These are phyloP conservation scores for Tolypocladium endophyticum DNA, from an alignment of 2,329 filamentous ascomycete genomes.

Conservation along the genomic window DNA sequence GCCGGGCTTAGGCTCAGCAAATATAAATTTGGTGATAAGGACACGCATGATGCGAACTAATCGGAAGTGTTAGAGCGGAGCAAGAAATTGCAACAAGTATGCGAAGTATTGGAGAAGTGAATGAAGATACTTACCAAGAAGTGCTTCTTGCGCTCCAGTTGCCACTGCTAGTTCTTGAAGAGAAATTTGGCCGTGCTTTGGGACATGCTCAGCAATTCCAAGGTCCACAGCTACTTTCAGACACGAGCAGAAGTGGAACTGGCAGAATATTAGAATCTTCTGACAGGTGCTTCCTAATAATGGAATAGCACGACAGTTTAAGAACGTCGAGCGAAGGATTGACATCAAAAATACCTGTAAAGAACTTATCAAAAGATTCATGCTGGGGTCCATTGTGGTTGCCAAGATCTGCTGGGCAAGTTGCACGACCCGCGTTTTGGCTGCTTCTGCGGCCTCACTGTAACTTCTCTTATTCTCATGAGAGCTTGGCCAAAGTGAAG, in stretches of 20 bases:
- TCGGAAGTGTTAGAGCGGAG: background rate
- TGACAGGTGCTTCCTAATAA: background rate
- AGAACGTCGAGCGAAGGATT: too few relatives aligned
- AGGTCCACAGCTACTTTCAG: background rate
- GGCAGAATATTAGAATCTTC: background rate
- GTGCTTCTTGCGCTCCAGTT: background rate
- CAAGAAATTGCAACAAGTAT: too few relatives aligned
- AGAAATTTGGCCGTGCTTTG: background rate
- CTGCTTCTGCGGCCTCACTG: background rate
- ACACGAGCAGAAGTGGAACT: slow-evolving; percentile 1
- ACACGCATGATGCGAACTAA: background rate
- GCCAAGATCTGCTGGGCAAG: background rate
- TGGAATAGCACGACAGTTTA: too few relatives aligned
- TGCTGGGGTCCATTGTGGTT: background rate
- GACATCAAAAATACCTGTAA: background rate
- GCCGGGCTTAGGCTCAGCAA: background rate
- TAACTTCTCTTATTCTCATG: background rate
- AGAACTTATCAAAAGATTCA: background rate
- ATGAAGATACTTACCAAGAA: background rate
- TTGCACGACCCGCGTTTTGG: background rate
- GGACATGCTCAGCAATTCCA: background rate
- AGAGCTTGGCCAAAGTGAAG: background rate
- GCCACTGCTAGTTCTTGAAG: background rate
- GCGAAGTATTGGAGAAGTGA: too few relatives aligned
- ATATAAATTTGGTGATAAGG: background rate